Evolutionary conservation across 139 green algal species (phyloP).

Genomic region (Eudorina sp.): DNA sequence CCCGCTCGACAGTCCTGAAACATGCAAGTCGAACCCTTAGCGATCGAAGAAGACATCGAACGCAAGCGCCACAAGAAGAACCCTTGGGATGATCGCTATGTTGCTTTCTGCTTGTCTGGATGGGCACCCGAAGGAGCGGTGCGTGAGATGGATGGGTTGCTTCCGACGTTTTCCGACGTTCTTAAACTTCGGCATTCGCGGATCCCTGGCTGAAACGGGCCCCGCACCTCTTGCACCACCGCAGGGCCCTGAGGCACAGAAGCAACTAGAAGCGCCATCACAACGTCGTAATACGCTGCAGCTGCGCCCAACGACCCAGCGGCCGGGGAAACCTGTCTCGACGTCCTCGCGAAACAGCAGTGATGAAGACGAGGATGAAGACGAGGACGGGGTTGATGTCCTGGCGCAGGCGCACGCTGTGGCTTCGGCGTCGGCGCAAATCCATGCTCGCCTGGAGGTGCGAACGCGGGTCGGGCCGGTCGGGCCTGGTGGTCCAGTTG

Average conservation of each 20-base stretch:
- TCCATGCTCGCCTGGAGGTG: conserved; percentile 56
- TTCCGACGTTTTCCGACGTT: no score
- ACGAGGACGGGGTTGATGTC: not conserved
- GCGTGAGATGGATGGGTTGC: no score
- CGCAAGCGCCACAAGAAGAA: conserved; percentile 59
- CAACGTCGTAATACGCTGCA: no score
- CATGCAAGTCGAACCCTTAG: not conserved
- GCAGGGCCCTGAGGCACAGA: no score
- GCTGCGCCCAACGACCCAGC: not conserved
- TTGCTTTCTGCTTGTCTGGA: conserved; percentile 43
- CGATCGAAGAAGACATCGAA: conserved; percentile 49
- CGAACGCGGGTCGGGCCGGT: not conserved
- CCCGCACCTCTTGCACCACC: no score
- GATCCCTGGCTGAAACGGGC: no score
- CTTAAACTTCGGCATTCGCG: no score
- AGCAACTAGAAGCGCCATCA: no score
- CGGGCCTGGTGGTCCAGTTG: not conserved
- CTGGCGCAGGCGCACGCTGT: conserved; percentile 24
- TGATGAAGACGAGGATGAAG: not conserved
- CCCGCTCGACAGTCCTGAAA: not conserved
- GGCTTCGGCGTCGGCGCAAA: conserved; percentile 27
- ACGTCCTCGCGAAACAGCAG: no score
- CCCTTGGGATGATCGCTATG: conserved; percentile 45
- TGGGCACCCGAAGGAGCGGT: not conserved
- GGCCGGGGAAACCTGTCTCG: no score